phyloP scores from a whole-genome alignment of 192 early-diverging fungal species.

The Coemansia sp. region DNA sequence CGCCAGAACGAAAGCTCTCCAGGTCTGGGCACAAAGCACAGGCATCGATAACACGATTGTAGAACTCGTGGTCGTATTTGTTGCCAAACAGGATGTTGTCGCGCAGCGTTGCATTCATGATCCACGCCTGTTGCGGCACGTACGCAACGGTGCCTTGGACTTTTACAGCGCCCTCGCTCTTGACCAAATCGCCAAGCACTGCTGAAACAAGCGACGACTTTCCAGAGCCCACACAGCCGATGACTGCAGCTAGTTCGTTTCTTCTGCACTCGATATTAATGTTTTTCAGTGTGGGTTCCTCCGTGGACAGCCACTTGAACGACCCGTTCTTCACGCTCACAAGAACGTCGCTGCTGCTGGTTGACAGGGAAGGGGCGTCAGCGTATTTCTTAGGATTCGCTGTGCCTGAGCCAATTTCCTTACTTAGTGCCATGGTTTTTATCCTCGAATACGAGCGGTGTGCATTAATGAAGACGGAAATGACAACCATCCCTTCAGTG shows the following conservation, averaged over 20 bases:
- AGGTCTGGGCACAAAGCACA: constrained; percentile 59
- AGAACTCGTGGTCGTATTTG: constrained; percentile 53
- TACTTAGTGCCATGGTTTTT: constrained; percentile 68
- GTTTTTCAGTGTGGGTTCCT: constrained; percentile 28
- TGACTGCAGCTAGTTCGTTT: constrained; percentile 58
- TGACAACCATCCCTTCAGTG: constrained; percentile 75
- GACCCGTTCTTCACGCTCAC: constrained; percentile 22
- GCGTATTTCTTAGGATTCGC: constrained; percentile 44
- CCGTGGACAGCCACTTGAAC: constrained; percentile 57
- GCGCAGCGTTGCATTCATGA: constrained; percentile 61
- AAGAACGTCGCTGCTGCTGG: constrained; percentile 16
- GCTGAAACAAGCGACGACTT: constrained; percentile 66
- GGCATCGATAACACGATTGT: constrained; percentile 58
- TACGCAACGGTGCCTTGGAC: constrained; percentile 52
- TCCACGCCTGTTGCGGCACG: constrained; percentile 65
- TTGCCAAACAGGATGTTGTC: constrained; percentile 70
- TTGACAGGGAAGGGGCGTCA: constrained; percentile 4
- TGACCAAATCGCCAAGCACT: constrained; percentile 59
- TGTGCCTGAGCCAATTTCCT: constrained; percentile 75
- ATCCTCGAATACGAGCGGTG: constrained; percentile 80
- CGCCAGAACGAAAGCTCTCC: constrained; percentile 55
- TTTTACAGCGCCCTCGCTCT: constrained; percentile 24
- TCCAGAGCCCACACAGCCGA: constrained; percentile 64
- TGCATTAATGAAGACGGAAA: constrained; percentile 73
- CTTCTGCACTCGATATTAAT: constrained; percentile 42